Base-by-base conservation (phyloP, 169 alveolate genomes). In the Plasmodium gonderi region DNA sequence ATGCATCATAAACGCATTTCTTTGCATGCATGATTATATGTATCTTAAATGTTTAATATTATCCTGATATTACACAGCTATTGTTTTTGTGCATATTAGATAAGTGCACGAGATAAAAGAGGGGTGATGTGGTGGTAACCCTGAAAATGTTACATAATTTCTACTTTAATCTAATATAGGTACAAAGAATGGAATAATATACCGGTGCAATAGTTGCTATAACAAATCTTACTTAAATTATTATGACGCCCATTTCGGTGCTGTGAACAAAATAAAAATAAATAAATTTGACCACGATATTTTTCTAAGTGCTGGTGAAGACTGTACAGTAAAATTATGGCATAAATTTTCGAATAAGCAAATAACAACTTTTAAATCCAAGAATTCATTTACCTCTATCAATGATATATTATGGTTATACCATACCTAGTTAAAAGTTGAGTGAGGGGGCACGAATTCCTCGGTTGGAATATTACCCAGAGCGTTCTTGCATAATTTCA, bases 221-320 rank as follows among this genome's bases (percentile, higher is more conserved):
- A 75, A 85, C 8, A 85, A 85, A 49, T 85, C 92, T 36, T 85
- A 75, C 67, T 85, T 85, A 75, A 85, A 85, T 54, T 74, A 75
- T 75, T 85, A 85, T 31, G 44, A 29, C 23, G 92, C 92, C 29
- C 92, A 85, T 85, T 85, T 85, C 47, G 92, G 92, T 3, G 36
- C 92, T 47, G 92, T 85, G 9, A 85, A 85, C 68, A 85, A 64
- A 85, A 54, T 85, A 40, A 85, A 85, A 76, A 85, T 85, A 85
- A 85, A 85, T 60, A 26, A 33, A 54, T 85, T 85, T 45, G 92
- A 85, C 36, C 92, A 85, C 47, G 92, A 85, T 67, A 85, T 85
- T 75, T 85, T 85, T 47, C 26, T 85, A 85, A 85, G 92, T 51
- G 92, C 92, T 33, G 92, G 92, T n/a, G 92, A 85, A 42, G 92